phyloP scores from a whole-genome alignment of 2,329 filamentous ascomycete species.

The Colletotrichum cereale region DNA sequence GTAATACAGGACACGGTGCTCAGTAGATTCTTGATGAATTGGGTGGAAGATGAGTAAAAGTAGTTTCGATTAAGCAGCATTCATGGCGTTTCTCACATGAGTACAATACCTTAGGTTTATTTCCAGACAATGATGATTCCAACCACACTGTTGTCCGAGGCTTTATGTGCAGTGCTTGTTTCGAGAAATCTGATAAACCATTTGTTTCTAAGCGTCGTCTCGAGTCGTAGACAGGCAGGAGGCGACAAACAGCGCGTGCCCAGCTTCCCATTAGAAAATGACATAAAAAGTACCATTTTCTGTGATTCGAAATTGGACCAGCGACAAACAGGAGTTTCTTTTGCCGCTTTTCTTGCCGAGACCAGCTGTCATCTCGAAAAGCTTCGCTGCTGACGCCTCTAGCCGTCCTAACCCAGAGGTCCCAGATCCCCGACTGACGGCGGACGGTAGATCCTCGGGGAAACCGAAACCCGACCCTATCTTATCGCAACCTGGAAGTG shows the following conservation, averaged over 20 bases:
- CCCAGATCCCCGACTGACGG: background rate
- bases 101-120: conserved; percentile 28
- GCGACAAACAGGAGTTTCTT: background rate
- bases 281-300: background rate
- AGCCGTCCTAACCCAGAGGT: background rate
- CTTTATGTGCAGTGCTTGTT: background rate
- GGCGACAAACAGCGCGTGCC: background rate
- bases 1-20: conserved; percentile 34
- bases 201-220: background rate
- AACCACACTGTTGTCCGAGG: background rate
- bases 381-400: background rate
- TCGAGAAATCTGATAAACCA: background rate
- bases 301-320: too few species aligned
- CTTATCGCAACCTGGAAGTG: conserved; percentile 38
- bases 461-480: conserved; percentile 16
- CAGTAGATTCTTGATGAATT: conserved; percentile 31
- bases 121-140: conserved; percentile 23
- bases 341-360: background rate
- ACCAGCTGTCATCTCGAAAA: background rate
- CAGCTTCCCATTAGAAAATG: too few species aligned
- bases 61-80: conserved; percentile 39
- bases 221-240: background rate
- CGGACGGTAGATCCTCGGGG: conserved; percentile 33
- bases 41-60: conserved; percentile 35
- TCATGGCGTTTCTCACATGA: conserved; percentile 40